Conservation (phyloP, 192 early-diverging fungal genomes). For the Coemansia sp. region DNA sequence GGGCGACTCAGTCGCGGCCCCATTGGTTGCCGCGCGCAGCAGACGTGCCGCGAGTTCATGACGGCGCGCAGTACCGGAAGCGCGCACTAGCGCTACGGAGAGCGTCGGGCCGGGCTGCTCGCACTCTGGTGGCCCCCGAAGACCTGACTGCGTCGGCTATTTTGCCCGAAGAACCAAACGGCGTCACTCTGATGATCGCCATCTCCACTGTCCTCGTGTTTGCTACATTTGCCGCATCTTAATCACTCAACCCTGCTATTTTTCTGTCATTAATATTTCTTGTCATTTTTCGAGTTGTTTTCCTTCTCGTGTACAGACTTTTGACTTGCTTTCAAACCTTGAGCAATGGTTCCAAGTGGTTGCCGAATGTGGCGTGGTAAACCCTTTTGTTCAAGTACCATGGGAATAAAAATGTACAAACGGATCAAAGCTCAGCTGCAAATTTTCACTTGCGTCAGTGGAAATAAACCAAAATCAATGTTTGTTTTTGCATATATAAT, state of each 20-base stretch:
- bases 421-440: too few species aligned
- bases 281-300: background rate
- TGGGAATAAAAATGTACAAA: too few species aligned
- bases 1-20: background rate
- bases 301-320: background rate
- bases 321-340: too few species aligned
- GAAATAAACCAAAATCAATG: too few species aligned
- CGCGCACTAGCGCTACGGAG: slow-evolving; percentile 35
- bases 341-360: too few species aligned
- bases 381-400: background rate
- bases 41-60: background rate
- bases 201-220: slow-evolving; percentile 50
- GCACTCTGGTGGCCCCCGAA: slow-evolving; percentile 22
- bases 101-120: slow-evolving; percentile 21
- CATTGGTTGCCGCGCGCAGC: background rate
- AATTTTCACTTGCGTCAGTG: too few species aligned
- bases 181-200: slow-evolving; percentile 47
- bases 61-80: slow-evolving; percentile 28
- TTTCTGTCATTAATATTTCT: background rate
- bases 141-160: slow-evolving; percentile 25
- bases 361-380: background rate
- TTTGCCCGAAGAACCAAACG: slow-evolving; percentile 27
- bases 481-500: too few species aligned
- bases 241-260: slow-evolving; percentile 1
- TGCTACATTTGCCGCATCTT: slow-evolving; percentile 51